Conservation (phyloP, 2,329 filamentous ascomycete species). For the Dothistroma pini region DNA sequence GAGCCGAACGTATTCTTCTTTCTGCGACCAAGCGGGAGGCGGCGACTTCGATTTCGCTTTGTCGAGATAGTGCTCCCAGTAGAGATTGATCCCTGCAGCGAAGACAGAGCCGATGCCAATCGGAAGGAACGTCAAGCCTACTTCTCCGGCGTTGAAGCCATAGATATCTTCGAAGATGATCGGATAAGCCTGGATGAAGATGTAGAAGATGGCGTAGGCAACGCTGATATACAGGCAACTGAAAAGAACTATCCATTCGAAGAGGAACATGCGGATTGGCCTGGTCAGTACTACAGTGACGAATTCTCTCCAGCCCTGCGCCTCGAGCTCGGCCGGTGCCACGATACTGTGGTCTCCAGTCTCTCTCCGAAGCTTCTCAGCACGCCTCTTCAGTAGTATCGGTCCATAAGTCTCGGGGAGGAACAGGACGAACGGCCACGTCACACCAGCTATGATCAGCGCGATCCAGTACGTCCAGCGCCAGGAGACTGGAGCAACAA, state of each 20-base stretch:
- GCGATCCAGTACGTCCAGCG: slow-evolving; percentile 69
- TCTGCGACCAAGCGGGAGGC: slow-evolving; percentile 54
- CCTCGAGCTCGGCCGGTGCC: slow-evolving; percentile 62
- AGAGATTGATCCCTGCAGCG: slow-evolving; percentile 59
- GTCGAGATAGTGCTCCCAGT: slow-evolving; percentile 60
- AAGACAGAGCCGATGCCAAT: slow-evolving; percentile 62
- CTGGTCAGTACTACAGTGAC: slow-evolving; percentile 67
- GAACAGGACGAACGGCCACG: slow-evolving; percentile 58
- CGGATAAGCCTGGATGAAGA: slow-evolving; percentile 72
- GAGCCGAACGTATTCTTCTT: slow-evolving; percentile 65
- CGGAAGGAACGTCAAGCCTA: slow-evolving; percentile 65
- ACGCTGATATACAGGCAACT: slow-evolving; percentile 66
- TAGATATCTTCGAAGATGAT: slow-evolving; percentile 64
- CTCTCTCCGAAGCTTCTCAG: slow-evolving; percentile 57
- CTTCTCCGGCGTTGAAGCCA: slow-evolving; percentile 59
- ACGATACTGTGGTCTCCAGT: slow-evolving; percentile 53
- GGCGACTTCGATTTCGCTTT: slow-evolving; percentile 45
- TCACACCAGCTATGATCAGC: slow-evolving; percentile 63
- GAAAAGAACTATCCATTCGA: slow-evolving; percentile 69
- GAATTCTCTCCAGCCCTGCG: slow-evolving; percentile 53
- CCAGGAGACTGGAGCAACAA: slow-evolving; percentile 60
- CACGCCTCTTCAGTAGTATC: slow-evolving; percentile 43
- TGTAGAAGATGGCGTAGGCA: slow-evolving; percentile 63
- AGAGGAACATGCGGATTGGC: slow-evolving; percentile 68
- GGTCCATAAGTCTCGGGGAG: slow-evolving; percentile 54